Conservation (phyloP, 441 rosid species). For the Gossypium davidsonii region DNA sequence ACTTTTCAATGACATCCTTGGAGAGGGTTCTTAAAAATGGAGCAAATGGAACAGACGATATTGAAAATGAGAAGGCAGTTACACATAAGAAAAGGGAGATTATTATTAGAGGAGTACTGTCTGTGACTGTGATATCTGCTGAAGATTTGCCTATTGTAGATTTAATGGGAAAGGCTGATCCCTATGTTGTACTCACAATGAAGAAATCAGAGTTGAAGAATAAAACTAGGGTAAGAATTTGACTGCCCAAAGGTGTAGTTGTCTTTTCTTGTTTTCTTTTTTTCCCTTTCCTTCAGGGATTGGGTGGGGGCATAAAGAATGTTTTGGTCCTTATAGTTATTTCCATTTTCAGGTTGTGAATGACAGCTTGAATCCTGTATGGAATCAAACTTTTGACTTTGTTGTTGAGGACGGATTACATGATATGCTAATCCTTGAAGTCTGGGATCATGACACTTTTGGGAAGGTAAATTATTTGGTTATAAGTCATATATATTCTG, state of each 20-base stretch:
- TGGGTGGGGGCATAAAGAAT: too few relatives aligned
- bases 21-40: constrained; percentile 69
- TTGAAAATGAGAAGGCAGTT: constrained; percentile 30
- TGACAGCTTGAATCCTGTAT: constrained; percentile 79
- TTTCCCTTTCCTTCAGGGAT: not conserved
- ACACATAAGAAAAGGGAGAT: constrained; percentile 53
- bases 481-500: not conserved
- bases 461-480: constrained; percentile 60
- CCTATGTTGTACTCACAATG: constrained; percentile 71
- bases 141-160: constrained; percentile 75
- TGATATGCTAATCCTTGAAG: constrained; percentile 84
- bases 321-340: not conserved
- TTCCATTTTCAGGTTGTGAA: constrained; percentile 65
- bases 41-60: constrained; percentile 31
- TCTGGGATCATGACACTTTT: constrained; percentile 94
- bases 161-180: constrained; percentile 91
- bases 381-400: constrained; percentile 97
- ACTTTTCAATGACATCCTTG: constrained; percentile 57
- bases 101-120: constrained; percentile 84
- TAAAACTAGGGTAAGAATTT: constrained; percentile 69
- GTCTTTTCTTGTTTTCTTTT: not conserved
- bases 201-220: constrained; percentile 68
- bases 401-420: constrained; percentile 96
- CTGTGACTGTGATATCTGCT: constrained; percentile 73
- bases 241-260: constrained; percentile 2